These are phyloP conservation scores for Tetrahymena malaccensis DNA, from an alignment of 73 alveolate genomes.

Conservation along the genomic window DNA sequence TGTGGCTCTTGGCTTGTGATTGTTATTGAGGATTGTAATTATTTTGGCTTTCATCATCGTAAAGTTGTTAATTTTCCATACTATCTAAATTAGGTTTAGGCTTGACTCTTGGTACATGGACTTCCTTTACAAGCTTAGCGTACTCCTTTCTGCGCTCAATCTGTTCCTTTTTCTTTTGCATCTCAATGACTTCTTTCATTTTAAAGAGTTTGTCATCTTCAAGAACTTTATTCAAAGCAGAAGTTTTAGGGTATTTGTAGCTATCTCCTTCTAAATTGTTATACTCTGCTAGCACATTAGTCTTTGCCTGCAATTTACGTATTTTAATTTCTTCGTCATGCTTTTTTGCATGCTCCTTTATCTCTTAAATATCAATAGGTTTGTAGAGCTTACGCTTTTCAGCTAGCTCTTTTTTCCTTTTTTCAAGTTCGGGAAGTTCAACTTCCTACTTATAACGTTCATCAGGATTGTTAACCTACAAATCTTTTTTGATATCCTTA, in stretches of 20 bases:
- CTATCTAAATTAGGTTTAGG: neutral
- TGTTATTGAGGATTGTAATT: neutral
- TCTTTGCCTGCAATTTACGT: neutral
- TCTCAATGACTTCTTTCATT: neutral
- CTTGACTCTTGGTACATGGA: neutral
- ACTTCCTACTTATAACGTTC: neutral
- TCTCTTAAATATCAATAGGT: conserved; percentile 15
- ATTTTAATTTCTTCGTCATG: conserved; percentile 30
- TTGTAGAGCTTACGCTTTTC: conserved; percentile 28
- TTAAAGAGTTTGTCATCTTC: neutral
- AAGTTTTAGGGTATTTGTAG: neutral
- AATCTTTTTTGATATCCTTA: neutral
- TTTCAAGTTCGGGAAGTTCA: conserved; percentile 26
- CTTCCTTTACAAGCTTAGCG: neutral
- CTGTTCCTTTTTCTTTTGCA: neutral
- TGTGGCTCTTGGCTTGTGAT: neutral
- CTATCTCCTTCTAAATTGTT: neutral
- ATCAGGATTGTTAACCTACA: neutral
- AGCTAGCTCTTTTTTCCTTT: conserved; percentile 21
- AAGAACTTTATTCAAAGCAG: neutral
- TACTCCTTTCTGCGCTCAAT: neutral
- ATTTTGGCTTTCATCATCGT: neutral
- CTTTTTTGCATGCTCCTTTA: conserved; percentile 31
- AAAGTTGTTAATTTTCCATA: neutral
- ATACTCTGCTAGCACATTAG: neutral